Conservation (phyloP, 2,329 filamentous ascomycete species). For the Pyrenochaeta sp. region DNA sequence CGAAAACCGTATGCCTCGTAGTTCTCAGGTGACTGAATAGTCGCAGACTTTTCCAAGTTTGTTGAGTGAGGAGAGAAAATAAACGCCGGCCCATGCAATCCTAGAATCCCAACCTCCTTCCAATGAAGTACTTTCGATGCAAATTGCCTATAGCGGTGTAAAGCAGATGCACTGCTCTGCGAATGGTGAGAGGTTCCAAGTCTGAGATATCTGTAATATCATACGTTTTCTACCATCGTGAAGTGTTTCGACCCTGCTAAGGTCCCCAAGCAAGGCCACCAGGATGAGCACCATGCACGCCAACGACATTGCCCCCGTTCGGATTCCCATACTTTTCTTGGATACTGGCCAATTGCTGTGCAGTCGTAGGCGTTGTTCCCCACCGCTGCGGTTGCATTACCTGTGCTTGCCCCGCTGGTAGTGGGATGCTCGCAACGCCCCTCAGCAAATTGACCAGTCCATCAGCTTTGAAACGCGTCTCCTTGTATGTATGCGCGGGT, state of each 20-base stretch:
- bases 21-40: not conserved
- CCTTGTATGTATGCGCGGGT: constrained; percentile 74
- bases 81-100: constrained; percentile 11
- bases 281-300: not conserved
- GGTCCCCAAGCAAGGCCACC: constrained; percentile 4
- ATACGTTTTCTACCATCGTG: too few relatives aligned
- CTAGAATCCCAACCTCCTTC: not conserved
- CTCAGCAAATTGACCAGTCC: constrained; percentile 78
- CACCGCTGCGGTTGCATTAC: constrained; percentile 28
- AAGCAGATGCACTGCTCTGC: not conserved
- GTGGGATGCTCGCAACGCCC: constrained; percentile 47
- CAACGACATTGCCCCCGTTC: constrained; percentile 5
- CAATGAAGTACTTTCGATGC: not conserved
- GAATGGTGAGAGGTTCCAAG: too few relatives aligned
- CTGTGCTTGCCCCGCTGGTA: constrained; percentile 19
- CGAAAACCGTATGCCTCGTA: not conserved
- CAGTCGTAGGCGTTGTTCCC: constrained; percentile 35
- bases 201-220: too few relatives aligned
- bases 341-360: constrained; percentile 42
- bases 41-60: not conserved
- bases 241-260: not conserved
- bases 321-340: constrained; percentile 42
- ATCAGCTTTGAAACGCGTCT: constrained; percentile 72
- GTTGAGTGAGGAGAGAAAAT: not conserved
- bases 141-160: not conserved